phyloP scores from a whole-genome alignment of 768 basidiomycete species.

The Rhizopogon vinicolor region DNA sequence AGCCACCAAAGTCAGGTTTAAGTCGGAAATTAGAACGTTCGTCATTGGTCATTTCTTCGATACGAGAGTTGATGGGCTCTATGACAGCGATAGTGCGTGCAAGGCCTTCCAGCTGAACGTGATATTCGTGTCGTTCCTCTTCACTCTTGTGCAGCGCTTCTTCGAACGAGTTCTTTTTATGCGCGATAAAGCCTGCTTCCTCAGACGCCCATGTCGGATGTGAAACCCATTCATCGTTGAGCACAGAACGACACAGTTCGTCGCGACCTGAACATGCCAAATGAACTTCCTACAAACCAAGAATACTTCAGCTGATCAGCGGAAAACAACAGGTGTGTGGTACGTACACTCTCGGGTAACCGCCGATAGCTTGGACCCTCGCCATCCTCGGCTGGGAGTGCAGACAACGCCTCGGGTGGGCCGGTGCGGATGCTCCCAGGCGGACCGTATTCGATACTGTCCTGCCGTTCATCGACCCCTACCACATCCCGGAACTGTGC shows the following conservation, averaged over 20 bases:
- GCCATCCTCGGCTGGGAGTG: constrained; percentile 75
- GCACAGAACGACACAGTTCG: constrained; percentile 88
- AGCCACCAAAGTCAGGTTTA: constrained; percentile 84
- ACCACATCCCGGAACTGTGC: constrained; percentile 83
- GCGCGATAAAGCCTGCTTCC: constrained; percentile 88
- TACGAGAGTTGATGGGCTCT: constrained; percentile 79
- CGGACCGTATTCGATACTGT: constrained; percentile 62
- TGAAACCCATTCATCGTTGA: constrained; percentile 98
- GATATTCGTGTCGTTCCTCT: constrained; percentile 97
- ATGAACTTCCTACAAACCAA: constrained; percentile 63
- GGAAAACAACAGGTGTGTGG: background rate
- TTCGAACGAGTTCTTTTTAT: constrained; percentile 96
- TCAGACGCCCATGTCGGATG: constrained; percentile 99
- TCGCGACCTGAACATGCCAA: constrained; percentile 94
- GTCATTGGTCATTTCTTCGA: constrained; percentile 85
- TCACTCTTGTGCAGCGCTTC: constrained; percentile 95
- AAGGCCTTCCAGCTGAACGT: constrained; percentile 91
- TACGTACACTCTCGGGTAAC: constrained; percentile 81
- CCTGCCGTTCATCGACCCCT: constrained; percentile 66
- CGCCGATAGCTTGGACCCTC: constrained; percentile 93
- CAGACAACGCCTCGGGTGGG: constrained; percentile 71
- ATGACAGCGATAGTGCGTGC: constrained; percentile 86
- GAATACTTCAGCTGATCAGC: background rate
- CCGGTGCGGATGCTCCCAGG: constrained; percentile 75
- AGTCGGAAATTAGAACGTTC: constrained; percentile 80